Percentiles rank a stretch among this genome's conserved stretches.
These are phyloP conservation scores for Claviceps sp. DNA, from an alignment of 2,329 filamentous ascomycete genomes.

Conservation along the genomic window DNA sequence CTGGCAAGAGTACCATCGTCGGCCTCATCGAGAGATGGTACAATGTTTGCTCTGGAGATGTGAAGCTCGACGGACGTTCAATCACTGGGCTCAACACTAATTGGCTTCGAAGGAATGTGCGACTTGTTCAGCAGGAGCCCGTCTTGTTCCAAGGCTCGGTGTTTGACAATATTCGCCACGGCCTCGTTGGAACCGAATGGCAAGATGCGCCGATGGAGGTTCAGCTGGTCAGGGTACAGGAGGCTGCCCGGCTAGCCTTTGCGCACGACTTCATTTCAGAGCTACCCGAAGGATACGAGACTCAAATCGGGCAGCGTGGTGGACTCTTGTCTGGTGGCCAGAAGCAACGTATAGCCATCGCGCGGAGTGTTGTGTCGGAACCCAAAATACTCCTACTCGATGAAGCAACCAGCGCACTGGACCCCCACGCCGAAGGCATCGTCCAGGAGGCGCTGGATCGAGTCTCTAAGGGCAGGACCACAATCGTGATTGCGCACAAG, in stretches of 20 bases:
- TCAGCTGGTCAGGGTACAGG: slow-evolving; percentile 28
- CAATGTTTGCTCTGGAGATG: slow-evolving; percentile 28
- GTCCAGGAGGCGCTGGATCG: slow-evolving; percentile 73
- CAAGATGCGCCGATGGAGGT: slow-evolving; percentile 25
- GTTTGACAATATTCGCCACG: slow-evolving; percentile 41
- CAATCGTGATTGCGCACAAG: slow-evolving; percentile 84
- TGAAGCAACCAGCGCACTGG: slow-evolving; percentile 81
- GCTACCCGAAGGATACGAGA: slow-evolving; percentile 35
- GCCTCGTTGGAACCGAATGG: slow-evolving; percentile 29
- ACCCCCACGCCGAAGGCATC: slow-evolving; percentile 83
- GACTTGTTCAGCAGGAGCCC: slow-evolving; percentile 20
- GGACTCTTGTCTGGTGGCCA: slow-evolving; percentile 37
- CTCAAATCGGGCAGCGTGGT: slow-evolving; percentile 48
- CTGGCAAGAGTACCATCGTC: slow-evolving; percentile 45
- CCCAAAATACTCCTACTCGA: slow-evolving; percentile 88
- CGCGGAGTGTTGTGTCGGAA: slow-evolving; percentile 49
- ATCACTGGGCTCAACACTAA: not conserved
- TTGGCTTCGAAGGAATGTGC: not conserved
- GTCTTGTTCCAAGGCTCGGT: slow-evolving; percentile 34
- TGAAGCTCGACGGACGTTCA: slow-evolving; percentile 27
- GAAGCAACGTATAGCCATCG: slow-evolving; percentile 9
- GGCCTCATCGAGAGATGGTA: slow-evolving; percentile 49
- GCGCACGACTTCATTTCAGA: slow-evolving; percentile 36
- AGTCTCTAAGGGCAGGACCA: slow-evolving; percentile 72
- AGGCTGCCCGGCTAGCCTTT: slow-evolving; percentile 34